These are phyloP conservation scores for Diaporthe sp. DNA, from an alignment of 2,329 filamentous ascomycete species.

Conservation along the genomic window DNA sequence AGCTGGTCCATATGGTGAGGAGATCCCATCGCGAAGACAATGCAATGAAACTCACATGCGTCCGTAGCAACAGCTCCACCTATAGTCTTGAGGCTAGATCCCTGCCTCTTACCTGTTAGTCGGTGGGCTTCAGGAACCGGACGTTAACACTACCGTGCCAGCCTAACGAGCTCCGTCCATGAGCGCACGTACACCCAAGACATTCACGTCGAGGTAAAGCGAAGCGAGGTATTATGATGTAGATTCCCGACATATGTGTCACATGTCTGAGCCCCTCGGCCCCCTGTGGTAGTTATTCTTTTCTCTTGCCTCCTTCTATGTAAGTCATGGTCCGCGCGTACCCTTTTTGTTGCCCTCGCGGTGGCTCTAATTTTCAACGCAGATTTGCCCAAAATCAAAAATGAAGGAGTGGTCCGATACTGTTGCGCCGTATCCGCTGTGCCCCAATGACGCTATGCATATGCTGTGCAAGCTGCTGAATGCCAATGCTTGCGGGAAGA, in stretches of 20 bases:
- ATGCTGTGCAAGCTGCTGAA: slow-evolving; percentile 29
- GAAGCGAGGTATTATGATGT: background rate
- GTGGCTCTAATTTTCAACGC: slow-evolving; percentile 13
- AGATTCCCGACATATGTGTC: background rate
- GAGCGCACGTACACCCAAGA: background rate
- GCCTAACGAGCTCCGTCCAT: background rate
- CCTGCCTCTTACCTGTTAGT: background rate
- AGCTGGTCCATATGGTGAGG: background rate
- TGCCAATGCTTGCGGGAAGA: background rate
- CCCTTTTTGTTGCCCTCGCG: slow-evolving; percentile 1
- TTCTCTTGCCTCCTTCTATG: slow-evolving; percentile 26
- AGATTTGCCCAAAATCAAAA: background rate
- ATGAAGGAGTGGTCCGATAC: slow-evolving; percentile 42
- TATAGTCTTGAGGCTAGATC: background rate
- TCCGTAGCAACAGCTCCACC: background rate
- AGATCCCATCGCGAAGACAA: background rate
- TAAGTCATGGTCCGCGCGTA: background rate
- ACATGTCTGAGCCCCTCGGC: slow-evolving; percentile 2
- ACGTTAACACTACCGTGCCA: background rate
- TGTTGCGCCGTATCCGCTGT: slow-evolving; percentile 43
- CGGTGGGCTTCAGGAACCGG: background rate
- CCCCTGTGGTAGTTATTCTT: background rate
- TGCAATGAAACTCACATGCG: background rate
- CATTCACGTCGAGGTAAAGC: too few relatives aligned
- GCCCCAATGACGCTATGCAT: slow-evolving; percentile 39